Evolutionary conservation across 306 rosid genomes (phyloP).

Genomic region (Acacia melanoxylon): DNA sequence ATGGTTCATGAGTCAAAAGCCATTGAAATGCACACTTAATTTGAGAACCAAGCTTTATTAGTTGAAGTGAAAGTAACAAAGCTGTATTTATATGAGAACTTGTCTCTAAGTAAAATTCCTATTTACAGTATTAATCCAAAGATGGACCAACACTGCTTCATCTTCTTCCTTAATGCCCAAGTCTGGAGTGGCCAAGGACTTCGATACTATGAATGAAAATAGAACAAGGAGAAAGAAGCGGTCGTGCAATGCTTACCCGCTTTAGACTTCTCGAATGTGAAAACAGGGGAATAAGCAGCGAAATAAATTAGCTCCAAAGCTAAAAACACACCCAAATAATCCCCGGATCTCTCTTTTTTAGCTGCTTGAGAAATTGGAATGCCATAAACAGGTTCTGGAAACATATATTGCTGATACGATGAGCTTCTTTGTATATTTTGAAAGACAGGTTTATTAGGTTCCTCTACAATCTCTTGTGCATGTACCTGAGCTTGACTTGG

Average conservation of each 20-base stretch:
- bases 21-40: background rate
- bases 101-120: background rate
- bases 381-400: conserved; percentile 52
- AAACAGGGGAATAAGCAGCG: conserved; percentile 63
- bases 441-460: background rate
- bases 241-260: background rate
- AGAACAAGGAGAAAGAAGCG: background rate
- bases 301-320: conserved; percentile 44
- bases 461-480: background rate
- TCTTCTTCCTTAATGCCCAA: background rate
- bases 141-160: background rate
- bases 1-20: background rate
- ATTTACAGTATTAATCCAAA: background rate
- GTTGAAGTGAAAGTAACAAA: background rate
- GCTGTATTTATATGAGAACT: background rate
- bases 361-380: conserved; percentile 38
- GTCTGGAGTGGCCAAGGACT: background rate
- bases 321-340: conserved; percentile 36
- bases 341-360: conserved; percentile 23
- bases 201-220: background rate
- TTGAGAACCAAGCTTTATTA: background rate
- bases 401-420: conserved; percentile 52
- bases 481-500: conserved; percentile 28
- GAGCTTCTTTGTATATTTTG: background rate
- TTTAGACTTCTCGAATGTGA: conserved; percentile 30